Evolutionary conservation across 2,329 filamentous ascomycete genomes (phyloP).

Genomic region (Calonectria pseudoreteaudii): DNA sequence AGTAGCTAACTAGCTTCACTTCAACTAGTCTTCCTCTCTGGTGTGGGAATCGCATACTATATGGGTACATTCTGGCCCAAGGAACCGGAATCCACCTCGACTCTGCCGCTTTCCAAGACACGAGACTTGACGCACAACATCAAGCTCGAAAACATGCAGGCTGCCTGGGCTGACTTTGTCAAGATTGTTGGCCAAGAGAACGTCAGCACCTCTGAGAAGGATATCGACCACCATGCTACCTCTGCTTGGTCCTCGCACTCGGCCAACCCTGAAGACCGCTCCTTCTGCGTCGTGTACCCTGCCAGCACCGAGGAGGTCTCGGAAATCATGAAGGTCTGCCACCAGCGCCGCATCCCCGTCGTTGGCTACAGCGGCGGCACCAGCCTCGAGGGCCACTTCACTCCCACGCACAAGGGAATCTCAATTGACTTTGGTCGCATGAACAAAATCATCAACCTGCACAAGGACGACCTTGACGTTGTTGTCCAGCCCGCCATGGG

Average conservation of each 20-base stretch:
- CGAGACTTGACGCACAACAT: constrained; percentile 67
- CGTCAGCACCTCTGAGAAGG: constrained; percentile 69
- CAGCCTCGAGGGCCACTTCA: constrained; percentile 89
- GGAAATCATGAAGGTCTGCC: constrained; percentile 90
- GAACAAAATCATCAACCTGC: constrained; percentile 81
- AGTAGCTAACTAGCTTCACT: neutral
- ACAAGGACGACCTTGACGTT: constrained; percentile 82
- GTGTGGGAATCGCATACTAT: constrained; percentile 67
- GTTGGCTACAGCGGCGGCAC: constrained; percentile 91
- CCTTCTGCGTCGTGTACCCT: constrained; percentile 82
- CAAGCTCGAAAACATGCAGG: constrained; percentile 73
- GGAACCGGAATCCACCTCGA: constrained; percentile 65
- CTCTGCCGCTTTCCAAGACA: constrained; percentile 66
- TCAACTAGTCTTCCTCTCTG: constrained; percentile 62
- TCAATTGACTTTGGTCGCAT: constrained; percentile 89
- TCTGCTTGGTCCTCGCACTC: constrained; percentile 74
- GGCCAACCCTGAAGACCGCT: constrained; percentile 59
- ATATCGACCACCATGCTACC: constrained; percentile 67
- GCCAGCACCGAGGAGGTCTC: constrained; percentile 84
- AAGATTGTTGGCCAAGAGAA: constrained; percentile 73
- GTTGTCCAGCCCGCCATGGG: constrained; percentile 85
- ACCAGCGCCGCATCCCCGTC: constrained; percentile 83
- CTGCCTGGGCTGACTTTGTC: constrained; percentile 77
- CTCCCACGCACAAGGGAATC: constrained; percentile 83
- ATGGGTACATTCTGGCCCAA: constrained; percentile 67